These are phyloP conservation scores for Yamadazyma olivae DNA, from an alignment of 805 yeast genomes.

Conservation along the genomic window DNA sequence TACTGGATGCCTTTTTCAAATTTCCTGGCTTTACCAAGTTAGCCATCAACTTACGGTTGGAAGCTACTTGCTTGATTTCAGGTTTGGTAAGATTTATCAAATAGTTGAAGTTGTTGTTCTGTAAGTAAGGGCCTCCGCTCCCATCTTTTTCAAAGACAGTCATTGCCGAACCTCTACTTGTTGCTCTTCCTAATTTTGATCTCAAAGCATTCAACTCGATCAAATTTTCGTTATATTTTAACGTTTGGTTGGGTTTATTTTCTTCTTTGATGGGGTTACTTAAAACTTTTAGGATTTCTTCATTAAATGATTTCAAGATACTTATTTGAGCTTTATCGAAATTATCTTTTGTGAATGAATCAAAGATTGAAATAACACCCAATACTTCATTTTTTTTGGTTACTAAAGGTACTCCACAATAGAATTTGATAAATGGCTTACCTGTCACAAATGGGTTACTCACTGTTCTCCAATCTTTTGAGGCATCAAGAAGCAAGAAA, in stretches of 20 bases:
- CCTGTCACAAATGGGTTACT: conserved; percentile 64
- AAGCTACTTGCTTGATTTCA: conserved; percentile 8
- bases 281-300: conserved; percentile 41
- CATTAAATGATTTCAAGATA: conserved; percentile 34
- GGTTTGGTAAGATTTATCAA: conserved; percentile 9
- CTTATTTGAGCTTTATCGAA: conserved; percentile 33
- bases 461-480: conserved; percentile 66
- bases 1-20: conserved; percentile 41
- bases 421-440: conserved; percentile 57
- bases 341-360: conserved; percentile 35
- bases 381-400: conserved; percentile 40
- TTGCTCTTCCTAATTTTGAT: conserved; percentile 53
- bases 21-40: conserved; percentile 34
- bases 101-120: conserved; percentile 44
- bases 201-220: conserved; percentile 29
- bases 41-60: conserved; percentile 32
- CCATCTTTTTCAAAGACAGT: conserved; percentile 62
- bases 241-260: conserved; percentile 1
- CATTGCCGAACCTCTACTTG: conserved; percentile 37
- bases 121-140: conserved; percentile 59
- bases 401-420: conserved; percentile 57
- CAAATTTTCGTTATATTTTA: conserved; percentile 11
- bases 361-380: conserved; percentile 62
- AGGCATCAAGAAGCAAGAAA: conserved; percentile 56
- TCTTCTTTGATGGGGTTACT: conserved; percentile 25